phyloP scores from a whole-genome alignment of 2,329 filamentous ascomycete species.

The Pseudonectria foliicola region DNA sequence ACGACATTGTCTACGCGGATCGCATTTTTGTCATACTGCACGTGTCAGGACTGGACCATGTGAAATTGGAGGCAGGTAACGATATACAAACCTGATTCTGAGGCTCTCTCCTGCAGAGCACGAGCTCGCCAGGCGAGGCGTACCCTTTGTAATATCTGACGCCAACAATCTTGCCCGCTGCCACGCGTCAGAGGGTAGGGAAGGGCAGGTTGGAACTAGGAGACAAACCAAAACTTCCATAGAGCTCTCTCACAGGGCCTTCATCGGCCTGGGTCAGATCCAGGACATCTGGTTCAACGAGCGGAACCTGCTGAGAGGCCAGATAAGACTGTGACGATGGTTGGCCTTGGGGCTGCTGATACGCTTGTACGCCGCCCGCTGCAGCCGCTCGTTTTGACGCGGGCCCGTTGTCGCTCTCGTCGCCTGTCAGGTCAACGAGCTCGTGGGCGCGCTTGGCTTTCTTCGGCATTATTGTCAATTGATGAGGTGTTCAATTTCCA shows the following conservation, averaged over 20 bases:
- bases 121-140: slow-evolving; percentile 55
- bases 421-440: slow-evolving; percentile 36
- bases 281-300: slow-evolving; percentile 31
- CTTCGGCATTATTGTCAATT: slow-evolving; percentile 12
- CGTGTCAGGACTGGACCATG: neutral
- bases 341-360: no score
- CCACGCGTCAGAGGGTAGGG: slow-evolving; percentile 10
- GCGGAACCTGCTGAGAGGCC: slow-evolving; percentile 8
- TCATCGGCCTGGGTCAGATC: slow-evolving; percentile 40
- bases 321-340: slow-evolving; percentile 12
- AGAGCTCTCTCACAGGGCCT: slow-evolving; percentile 35
- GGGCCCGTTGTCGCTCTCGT: slow-evolving; percentile 25
- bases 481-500: neutral
- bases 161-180: slow-evolving; percentile 44
- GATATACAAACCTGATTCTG: slow-evolving; percentile 42
- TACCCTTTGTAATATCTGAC: slow-evolving; percentile 55
- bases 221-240: slow-evolving; percentile 37
- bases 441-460: slow-evolving; percentile 29
- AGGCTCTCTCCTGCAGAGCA: slow-evolving; percentile 59
- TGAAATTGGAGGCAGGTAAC: neutral
- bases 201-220: neutral
- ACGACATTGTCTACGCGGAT: slow-evolving; percentile 74
- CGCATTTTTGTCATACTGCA: slow-evolving; percentile 64
- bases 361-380: no score
- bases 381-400: slow-evolving; percentile 3